Evolutionary conservation across 208 protist species (phyloP).

Genomic region (Acanthamoeba lenticulata): DNA sequence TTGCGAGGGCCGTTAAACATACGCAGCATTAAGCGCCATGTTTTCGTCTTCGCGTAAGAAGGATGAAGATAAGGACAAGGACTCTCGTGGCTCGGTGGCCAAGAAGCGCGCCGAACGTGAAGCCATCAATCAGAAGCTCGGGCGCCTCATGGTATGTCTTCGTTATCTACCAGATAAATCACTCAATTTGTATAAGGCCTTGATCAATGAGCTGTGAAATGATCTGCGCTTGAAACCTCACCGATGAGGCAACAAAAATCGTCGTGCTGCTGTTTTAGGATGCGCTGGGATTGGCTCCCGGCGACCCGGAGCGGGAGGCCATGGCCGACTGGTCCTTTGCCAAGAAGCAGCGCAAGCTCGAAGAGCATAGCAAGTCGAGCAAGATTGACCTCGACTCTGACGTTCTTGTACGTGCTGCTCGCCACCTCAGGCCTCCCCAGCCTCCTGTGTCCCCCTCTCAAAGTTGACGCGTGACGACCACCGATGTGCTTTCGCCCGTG

Average conservation of each 20-base stretch:
- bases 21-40: too few species aligned
- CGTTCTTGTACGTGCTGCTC: too few species aligned
- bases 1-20: too few species aligned
- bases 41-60: too few species aligned
- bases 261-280: not conserved
- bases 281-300: not conserved
- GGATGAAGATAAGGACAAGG: too few species aligned
- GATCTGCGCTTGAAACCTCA: too few species aligned
- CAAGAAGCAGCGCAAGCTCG: not conserved
- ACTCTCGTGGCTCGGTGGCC: not conserved
- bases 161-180: not conserved
- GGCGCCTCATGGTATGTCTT: not conserved
- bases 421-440: too few species aligned
- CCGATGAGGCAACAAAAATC: too few species aligned
- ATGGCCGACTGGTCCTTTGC: not conserved
- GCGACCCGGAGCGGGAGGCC: not conserved
- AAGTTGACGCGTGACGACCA: too few species aligned
- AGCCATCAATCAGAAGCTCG: not conserved
- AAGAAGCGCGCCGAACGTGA: slow-evolving; percentile 6
- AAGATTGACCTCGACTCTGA: slow-evolving; percentile 16
- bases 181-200: too few species aligned
- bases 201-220: too few species aligned
- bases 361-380: not conserved
- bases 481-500: not conserved
- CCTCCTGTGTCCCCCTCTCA: too few species aligned